Evolutionary conservation across 495 filamentous ascomycete species (phyloP).

Genomic region (Chaetomium fimeti): DNA sequence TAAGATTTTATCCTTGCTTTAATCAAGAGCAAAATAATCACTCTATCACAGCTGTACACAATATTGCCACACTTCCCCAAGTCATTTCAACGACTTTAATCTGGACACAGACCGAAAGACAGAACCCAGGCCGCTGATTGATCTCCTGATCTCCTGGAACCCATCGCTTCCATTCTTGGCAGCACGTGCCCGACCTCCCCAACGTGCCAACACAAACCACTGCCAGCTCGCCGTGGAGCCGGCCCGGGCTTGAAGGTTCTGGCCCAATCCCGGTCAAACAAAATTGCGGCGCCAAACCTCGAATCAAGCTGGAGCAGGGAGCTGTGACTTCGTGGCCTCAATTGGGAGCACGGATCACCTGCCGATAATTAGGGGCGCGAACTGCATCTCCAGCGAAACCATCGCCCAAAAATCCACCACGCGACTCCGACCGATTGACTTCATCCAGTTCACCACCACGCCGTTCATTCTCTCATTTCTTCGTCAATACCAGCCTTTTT

Average conservation of each 20-base stretch:
- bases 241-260: too few species aligned
- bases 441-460: slow-evolving; percentile 22
- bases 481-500: slow-evolving; percentile 28
- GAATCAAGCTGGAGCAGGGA: neutral
- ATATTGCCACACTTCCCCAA: too few species aligned
- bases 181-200: slow-evolving; percentile 8
- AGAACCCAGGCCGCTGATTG: too few species aligned
- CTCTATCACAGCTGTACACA: too few species aligned
- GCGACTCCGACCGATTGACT: slow-evolving; percentile 19
- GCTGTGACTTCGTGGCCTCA: slow-evolving; percentile 42
- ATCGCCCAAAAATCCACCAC: slow-evolving; percentile 17
- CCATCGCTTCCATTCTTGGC: neutral
- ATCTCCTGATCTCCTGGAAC: neutral
- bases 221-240: neutral
- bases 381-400: slow-evolving; percentile 25
- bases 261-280: slow-evolving; percentile 11
- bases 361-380: slow-evolving; percentile 29
- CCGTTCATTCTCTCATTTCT: slow-evolving; percentile 31
- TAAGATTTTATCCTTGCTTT: too few species aligned
- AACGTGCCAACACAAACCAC: too few species aligned
- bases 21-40: too few species aligned
- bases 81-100: too few species aligned
- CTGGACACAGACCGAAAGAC: too few species aligned
- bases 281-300: slow-evolving; percentile 15
- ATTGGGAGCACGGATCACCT: slow-evolving; percentile 36